Conservation (phyloP, 371 early-diverging fungal genomes). For the Mucor piriformis region DNA sequence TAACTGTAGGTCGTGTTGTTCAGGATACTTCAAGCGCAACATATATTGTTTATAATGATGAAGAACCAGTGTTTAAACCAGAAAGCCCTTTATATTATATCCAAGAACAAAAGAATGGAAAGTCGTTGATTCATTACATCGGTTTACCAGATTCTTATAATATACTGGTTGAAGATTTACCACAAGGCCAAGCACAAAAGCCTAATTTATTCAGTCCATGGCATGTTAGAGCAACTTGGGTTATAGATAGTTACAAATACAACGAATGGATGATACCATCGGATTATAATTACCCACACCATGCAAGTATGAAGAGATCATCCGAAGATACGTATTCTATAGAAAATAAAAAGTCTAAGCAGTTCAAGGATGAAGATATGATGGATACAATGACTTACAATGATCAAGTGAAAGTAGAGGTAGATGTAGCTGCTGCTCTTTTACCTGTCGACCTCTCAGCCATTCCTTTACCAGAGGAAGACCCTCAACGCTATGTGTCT, state of each 20-base stretch:
- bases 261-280: conserved; percentile 78
- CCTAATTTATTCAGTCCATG: conserved; percentile 47
- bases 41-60: conserved; percentile 56
- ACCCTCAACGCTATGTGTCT: conserved; percentile 66
- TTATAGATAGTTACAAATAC: conserved; percentile 66
- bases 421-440: not conserved
- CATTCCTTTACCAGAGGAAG: conserved; percentile 50
- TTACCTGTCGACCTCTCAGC: conserved; percentile 20
- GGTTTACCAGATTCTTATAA: conserved; percentile 78
- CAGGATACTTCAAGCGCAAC: conserved; percentile 51
- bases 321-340: conserved; percentile 6
- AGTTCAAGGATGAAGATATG: conserved; percentile 15
- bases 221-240: conserved; percentile 68
- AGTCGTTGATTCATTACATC: conserved; percentile 66
- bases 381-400: not conserved
- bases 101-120: conserved; percentile 51
- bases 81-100: conserved; percentile 35
- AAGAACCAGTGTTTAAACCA: conserved; percentile 10
- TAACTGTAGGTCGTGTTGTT: conserved; percentile 47
- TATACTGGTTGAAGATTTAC: conserved; percentile 55
- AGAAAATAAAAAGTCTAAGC: conserved; percentile 19
- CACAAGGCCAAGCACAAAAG: conserved; percentile 27
- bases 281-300: conserved; percentile 53
- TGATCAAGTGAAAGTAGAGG: too few species aligned
- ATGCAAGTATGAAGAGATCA: conserved; percentile 25